A percentile compares a stretch with the other conserved stretches of the same genome.
These are phyloP conservation scores for Trametes cinnabarina DNA, from an alignment of 768 basidiomycete species.

Conservation along the genomic window DNA sequence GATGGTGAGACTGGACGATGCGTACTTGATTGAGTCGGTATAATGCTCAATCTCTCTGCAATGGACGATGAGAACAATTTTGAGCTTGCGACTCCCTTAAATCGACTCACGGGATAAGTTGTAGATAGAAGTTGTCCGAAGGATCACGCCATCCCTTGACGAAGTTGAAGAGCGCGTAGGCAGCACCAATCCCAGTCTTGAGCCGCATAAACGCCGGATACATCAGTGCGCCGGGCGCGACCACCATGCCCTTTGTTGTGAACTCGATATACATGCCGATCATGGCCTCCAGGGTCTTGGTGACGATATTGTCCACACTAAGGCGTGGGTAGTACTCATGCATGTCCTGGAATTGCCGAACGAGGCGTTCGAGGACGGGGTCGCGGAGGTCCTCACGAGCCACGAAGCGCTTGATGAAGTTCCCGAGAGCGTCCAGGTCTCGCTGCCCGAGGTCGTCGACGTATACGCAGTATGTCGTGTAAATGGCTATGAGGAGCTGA, in stretches of 20 bases:
- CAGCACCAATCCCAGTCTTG: conserved; percentile 35
- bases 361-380: conserved; percentile 34
- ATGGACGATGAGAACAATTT: not conserved
- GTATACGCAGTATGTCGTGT: conserved; percentile 37
- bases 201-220: conserved; percentile 30
- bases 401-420: conserved; percentile 37
- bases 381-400: conserved; percentile 29
- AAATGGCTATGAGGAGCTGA: conserved; percentile 38
- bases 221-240: conserved; percentile 23
- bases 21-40: not conserved
- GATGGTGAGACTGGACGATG: not conserved
- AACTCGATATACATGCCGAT: conserved; percentile 34
- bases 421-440: conserved; percentile 28
- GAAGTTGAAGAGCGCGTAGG: conserved; percentile 34
- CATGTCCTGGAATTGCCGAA: conserved; percentile 31
- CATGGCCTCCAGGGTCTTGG: conserved; percentile 32
- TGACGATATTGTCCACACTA: conserved; percentile 33
- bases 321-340: conserved; percentile 30
- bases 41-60: not conserved
- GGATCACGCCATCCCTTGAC: conserved; percentile 29
- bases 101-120: conserved; percentile 34
- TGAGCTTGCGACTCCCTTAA: too few species aligned
- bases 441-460: conserved; percentile 35
- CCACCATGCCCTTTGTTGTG: conserved; percentile 28
- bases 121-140: conserved; percentile 31